A percentile compares a stretch with the other conserved stretches of the same genome.
Conservation (phyloP, 2,329 filamentous ascomycete species). For the Fonsecaea erecta region DNA sequence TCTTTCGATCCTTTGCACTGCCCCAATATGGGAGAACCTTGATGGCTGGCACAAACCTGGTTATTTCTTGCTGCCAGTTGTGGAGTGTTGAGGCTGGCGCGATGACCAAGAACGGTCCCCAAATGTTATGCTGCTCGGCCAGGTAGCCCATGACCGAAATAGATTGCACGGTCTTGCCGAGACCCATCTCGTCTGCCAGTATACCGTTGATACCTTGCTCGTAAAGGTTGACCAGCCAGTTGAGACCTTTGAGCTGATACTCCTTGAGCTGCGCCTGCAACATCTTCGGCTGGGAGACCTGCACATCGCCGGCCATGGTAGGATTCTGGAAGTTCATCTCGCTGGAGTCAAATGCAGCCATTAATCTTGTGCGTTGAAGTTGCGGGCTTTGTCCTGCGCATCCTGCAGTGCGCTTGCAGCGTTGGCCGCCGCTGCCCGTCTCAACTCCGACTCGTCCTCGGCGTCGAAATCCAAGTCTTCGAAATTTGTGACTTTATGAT, state of each 20-base stretch:
- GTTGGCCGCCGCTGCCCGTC: slow-evolving; percentile 87
- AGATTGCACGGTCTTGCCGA: slow-evolving; percentile 97
- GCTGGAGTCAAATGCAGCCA: slow-evolving; percentile 82
- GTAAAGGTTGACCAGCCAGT: slow-evolving; percentile 98
- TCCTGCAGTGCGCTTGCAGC: slow-evolving; percentile 95
- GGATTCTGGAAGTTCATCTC: slow-evolving; percentile 99
- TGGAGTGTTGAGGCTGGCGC: slow-evolving; percentile 94
- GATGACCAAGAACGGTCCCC: slow-evolving; percentile 96
- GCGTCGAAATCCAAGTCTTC: slow-evolving; percentile 95
- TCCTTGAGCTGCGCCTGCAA: slow-evolving; percentile 94
- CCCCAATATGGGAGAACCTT: slow-evolving; percentile 99
- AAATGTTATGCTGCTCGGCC: slow-evolving; percentile 95
- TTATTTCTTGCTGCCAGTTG: slow-evolving; percentile 99
- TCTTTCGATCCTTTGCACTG: slow-evolving; percentile 88
- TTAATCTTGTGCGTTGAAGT: slow-evolving; percentile 76
- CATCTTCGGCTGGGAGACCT: slow-evolving; percentile 92
- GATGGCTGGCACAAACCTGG: slow-evolving; percentile 89
- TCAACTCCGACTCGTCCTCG: slow-evolving; percentile 82
- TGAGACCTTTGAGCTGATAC: slow-evolving; percentile 98
- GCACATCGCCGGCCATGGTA: slow-evolving; percentile 88
- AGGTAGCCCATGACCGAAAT: slow-evolving; percentile 99
- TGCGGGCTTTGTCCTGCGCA: slow-evolving; percentile 87
- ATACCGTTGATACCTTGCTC: slow-evolving; percentile 99
- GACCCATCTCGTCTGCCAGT: slow-evolving; percentile 98
- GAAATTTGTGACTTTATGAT: slow-evolving; percentile 83